phyloP scores from a whole-genome alignment of 2,329 filamentous ascomycete species.

The Sarocladium brachiariae region DNA sequence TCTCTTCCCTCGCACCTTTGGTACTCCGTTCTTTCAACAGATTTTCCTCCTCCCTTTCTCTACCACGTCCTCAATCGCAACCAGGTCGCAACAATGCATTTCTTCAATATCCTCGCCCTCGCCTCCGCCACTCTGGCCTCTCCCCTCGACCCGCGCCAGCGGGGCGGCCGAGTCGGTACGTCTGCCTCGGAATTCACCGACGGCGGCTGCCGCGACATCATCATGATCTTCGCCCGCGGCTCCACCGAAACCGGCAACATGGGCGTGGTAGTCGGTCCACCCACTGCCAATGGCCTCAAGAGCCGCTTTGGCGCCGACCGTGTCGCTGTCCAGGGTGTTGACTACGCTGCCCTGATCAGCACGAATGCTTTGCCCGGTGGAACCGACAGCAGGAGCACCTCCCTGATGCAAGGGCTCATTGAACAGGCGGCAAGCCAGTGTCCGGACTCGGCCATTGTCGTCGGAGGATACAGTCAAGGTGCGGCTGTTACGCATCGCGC shows the following conservation, averaged over 20 bases:
- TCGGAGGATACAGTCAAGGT: slow-evolving; percentile 33
- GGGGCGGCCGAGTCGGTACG: slow-evolving; percentile 14
- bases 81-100: slow-evolving; percentile 14
- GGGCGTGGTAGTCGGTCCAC: slow-evolving; percentile 16
- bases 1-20: not conserved
- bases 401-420: slow-evolving; percentile 26
- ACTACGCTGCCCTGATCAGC: slow-evolving; percentile 27
- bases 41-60: not conserved
- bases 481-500: slow-evolving; percentile 22
- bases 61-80: not conserved
- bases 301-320: slow-evolving; percentile 11
- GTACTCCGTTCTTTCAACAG: not conserved
- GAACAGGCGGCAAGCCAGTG: slow-evolving; percentile 28
- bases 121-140: slow-evolving; percentile 13
- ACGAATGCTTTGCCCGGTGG: slow-evolving; percentile 26
- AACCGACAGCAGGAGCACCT: slow-evolving; percentile 23
- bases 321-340: slow-evolving; percentile 21
- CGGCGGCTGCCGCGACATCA: slow-evolving; percentile 18
- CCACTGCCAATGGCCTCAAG: slow-evolving; percentile 15
- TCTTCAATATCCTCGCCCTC: slow-evolving; percentile 12
- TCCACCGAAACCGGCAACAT: slow-evolving; percentile 17
- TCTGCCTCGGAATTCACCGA: slow-evolving; percentile 18
- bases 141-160: slow-evolving; percentile 15
- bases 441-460: slow-evolving; percentile 27
- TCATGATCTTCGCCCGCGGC: slow-evolving; percentile 20